These are phyloP conservation scores for Sonneratia caseolaris DNA, from an alignment of 345 rosid species.

Conservation along the genomic window DNA sequence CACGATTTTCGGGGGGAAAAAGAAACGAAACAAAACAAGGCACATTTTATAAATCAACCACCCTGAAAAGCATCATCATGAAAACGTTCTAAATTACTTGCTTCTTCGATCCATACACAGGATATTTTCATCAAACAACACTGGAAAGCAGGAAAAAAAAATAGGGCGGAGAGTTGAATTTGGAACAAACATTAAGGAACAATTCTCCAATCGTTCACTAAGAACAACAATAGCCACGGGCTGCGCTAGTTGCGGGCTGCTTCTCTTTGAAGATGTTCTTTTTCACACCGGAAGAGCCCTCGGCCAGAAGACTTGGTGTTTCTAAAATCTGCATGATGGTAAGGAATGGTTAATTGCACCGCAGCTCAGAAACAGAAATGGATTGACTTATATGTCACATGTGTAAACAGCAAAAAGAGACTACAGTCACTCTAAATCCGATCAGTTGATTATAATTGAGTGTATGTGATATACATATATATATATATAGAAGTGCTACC, in stretches of 20 bases:
- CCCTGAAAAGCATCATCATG: not conserved
- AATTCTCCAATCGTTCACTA: conserved; percentile 9
- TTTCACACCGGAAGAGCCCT: conserved; percentile 63
- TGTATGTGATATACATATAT: not conserved
- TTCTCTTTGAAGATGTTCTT: conserved; percentile 80
- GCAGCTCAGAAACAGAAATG: too few species aligned
- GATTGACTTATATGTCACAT: not conserved
- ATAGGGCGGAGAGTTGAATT: not conserved
- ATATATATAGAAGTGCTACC: not conserved
- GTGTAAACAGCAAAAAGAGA: too few species aligned
- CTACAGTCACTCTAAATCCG: not conserved
- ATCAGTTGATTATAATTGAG: not conserved
- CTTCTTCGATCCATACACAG: not conserved
- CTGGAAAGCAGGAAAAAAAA: not conserved
- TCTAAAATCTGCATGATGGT: conserved; percentile 62
- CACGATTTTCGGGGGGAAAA: too few species aligned
- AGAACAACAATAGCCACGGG: conserved; percentile 54
- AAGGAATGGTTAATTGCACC: not conserved
- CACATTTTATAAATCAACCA: not conserved
- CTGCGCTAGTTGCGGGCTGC: conserved; percentile 38
- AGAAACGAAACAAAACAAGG: too few species aligned
- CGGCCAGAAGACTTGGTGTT: conserved; percentile 69
- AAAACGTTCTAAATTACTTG: not conserved
- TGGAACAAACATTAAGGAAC: not conserved
- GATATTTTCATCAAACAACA: not conserved